phyloP scores from a whole-genome alignment of 176 grass and related monocot genomes.

The Oryza officinalis region DNA sequence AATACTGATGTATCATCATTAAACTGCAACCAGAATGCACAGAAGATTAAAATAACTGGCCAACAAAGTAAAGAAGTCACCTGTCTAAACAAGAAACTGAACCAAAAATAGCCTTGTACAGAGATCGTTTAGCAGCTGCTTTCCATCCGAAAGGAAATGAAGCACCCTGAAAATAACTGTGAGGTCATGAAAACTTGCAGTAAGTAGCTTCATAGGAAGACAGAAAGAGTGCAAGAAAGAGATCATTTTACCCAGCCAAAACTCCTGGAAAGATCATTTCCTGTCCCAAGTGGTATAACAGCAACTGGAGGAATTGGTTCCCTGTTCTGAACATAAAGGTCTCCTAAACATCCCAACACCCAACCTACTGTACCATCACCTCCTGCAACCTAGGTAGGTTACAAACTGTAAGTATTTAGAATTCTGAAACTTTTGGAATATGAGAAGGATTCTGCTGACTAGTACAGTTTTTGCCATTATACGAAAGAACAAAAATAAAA shows the following conservation, averaged over 20 bases:
- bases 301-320: constrained; percentile 68
- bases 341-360: constrained; percentile 76
- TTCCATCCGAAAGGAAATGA: constrained; percentile 96
- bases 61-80: constrained; percentile 40
- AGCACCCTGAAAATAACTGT: constrained; percentile 68
- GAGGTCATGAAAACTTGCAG: constrained; percentile 44
- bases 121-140: constrained; percentile 73
- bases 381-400: constrained; percentile 79
- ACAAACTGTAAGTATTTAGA: constrained; percentile 30
- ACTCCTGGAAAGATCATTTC: constrained; percentile 96
- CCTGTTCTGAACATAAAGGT: constrained; percentile 66
- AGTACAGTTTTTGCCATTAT: not conserved
- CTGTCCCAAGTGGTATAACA: constrained; percentile 93
- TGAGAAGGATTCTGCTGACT: constrained; percentile 5
- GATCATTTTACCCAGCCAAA: constrained; percentile 86
- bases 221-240: constrained; percentile 30
- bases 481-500: constrained; percentile 9
- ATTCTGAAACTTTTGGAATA: constrained; percentile 13
- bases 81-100: constrained; percentile 81
- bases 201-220: constrained; percentile 29
- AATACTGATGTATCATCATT: not conserved
- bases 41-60: constrained; percentile 12
- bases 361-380: constrained; percentile 82
- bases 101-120: constrained; percentile 69
- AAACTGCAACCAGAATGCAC: constrained; percentile 23